These are phyloP conservation scores for Tetracladium setigerum DNA, from an alignment of 495 filamentous ascomycete genomes.

Conservation along the genomic window DNA sequence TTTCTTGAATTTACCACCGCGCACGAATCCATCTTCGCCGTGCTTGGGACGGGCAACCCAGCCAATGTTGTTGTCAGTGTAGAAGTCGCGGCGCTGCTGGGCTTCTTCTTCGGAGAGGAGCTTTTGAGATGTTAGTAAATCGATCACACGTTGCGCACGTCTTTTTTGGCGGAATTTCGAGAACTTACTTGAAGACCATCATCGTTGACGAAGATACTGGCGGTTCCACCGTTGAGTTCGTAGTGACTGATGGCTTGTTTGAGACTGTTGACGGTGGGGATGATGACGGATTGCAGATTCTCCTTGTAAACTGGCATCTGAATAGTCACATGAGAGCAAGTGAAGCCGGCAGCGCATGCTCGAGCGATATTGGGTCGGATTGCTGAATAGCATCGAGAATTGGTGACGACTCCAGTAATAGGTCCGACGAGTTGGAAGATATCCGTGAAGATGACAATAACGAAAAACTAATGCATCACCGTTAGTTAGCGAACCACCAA, in stretches of 20 bases:
- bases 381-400: conserved; percentile 9
- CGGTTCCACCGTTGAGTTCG: conserved; percentile 57
- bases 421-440: conserved; percentile 11
- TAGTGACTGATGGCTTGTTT: conserved; percentile 37
- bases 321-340: conserved; percentile 19
- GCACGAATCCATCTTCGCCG: conserved; percentile 37
- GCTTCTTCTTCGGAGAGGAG: conserved; percentile 38
- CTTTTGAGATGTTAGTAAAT: no score
- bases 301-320: conserved; percentile 31
- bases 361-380: background rate
- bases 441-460: conserved; percentile 3
- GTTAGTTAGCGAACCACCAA: background rate
- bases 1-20: conserved; percentile 64
- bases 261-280: conserved; percentile 28
- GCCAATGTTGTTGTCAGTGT: conserved; percentile 53
- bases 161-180: no score
- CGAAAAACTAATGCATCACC: conserved; percentile 4
- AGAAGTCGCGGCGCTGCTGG: conserved; percentile 42
- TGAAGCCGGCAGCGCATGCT: background rate
- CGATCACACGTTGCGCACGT: no score
- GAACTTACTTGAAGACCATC: conserved; percentile 52
- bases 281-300: conserved; percentile 25
- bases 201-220: conserved; percentile 66
- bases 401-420: background rate
- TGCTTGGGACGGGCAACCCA: conserved; percentile 51